phyloP scores from a whole-genome alignment of 2,329 filamentous ascomycete species.

The Venturiaceae sp. region DNA sequence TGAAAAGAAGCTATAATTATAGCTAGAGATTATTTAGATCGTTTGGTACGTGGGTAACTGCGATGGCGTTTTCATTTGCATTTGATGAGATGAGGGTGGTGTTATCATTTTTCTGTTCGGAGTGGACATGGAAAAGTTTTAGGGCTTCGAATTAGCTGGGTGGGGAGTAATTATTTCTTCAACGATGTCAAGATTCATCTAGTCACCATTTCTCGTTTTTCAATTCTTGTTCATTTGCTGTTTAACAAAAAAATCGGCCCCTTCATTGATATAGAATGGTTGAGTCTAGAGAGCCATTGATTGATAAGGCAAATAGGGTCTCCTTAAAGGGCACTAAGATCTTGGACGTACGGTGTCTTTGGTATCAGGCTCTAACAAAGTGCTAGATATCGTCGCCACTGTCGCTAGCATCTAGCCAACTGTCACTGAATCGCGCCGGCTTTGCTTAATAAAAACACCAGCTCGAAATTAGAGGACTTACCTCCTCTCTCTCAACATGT shows the following conservation, averaged over 20 bases:
- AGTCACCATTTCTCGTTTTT: not conserved
- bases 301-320: no score
- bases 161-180: not conserved
- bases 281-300: no score
- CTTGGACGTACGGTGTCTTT: no score
- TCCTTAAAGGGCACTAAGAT: no score
- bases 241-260: no score
- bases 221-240: not conserved
- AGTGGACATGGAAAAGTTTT: not conserved
- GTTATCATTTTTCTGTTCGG: not conserved
- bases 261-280: not conserved
- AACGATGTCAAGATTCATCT: not conserved
- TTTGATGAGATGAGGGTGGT: not conserved
- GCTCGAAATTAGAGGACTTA: no score
- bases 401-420: no score
- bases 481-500: no score
- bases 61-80: not conserved
- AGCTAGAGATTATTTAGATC: not conserved
- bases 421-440: no score
- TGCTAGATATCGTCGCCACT: no score
- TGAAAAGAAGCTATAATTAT: not conserved
- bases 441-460: no score
- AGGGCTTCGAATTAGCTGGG: not conserved
- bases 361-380: no score
- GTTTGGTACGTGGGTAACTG: not conserved